Percentiles rank a stretch among this genome's conserved stretches.
These are phyloP conservation scores for Microbotryomycetes sp. DNA, from an alignment of 1,284 basidiomycete genomes.

Conservation along the genomic window DNA sequence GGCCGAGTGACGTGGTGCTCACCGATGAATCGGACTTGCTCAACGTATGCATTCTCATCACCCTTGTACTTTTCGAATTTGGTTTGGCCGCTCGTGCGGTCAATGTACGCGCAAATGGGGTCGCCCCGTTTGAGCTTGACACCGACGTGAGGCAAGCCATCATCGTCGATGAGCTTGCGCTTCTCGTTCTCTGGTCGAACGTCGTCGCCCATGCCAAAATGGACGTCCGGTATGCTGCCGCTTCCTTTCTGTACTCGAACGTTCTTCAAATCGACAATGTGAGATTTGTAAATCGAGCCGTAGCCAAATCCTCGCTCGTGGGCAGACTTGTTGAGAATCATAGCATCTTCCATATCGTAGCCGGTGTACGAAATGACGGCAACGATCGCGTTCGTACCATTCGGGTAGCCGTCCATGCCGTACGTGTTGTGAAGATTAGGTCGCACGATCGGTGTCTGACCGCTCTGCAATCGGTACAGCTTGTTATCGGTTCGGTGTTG, in stretches of 20 bases:
- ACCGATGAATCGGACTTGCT: constrained; percentile 88
- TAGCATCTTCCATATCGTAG: constrained; percentile 99
- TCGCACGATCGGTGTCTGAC: constrained; percentile 91
- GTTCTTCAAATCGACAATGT: constrained; percentile 84
- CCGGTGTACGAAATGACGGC: constrained; percentile 99
- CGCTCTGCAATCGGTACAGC: constrained; percentile 89
- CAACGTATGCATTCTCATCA: constrained; percentile 83
- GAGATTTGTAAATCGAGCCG: constrained; percentile 93
- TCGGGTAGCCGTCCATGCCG: constrained; percentile 97
- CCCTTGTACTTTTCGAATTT: constrained; percentile 93
- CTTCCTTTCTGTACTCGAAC: constrained; percentile 50
- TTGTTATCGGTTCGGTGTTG: constrained; percentile 96
- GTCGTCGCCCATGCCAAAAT: constrained; percentile 82
- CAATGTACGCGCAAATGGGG: constrained; percentile 74
- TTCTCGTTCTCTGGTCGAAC: constrained; percentile 55
- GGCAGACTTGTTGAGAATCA: constrained; percentile 98
- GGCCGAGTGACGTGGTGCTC: constrained; percentile 33
- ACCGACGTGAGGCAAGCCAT: constrained; percentile 80
- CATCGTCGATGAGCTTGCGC: constrained; percentile 63
- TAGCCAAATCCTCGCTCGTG: constrained; percentile 98
- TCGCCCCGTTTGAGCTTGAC: constrained; percentile 64
- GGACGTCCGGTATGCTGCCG: constrained; percentile 36
- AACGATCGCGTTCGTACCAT: constrained; percentile 95
- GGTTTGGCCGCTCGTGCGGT: constrained; percentile 77
- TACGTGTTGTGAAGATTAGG: constrained; percentile 90